A percentile compares a stretch with the other conserved stretches of the same genome.
Evolutionary conservation across 2,329 filamentous ascomycete species (phyloP).

Genomic region (Sarocladium brachiariae): DNA sequence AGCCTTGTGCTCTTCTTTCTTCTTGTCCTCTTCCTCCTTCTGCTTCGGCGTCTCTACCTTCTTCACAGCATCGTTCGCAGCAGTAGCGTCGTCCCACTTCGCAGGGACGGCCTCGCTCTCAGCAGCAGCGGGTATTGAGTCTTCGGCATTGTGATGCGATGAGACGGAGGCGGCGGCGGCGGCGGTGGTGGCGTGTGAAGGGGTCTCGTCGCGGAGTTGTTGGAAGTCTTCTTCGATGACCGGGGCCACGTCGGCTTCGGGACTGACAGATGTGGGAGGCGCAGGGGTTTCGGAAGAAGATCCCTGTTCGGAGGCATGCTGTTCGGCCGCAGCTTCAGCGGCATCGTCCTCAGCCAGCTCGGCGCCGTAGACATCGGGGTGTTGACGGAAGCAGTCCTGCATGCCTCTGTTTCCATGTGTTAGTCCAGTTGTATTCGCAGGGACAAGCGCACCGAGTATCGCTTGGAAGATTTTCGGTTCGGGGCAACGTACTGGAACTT

Average conservation of each 20-base stretch:
- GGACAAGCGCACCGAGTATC: too few relatives aligned
- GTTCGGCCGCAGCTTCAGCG: slow-evolving; percentile 9
- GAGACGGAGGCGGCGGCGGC: neutral
- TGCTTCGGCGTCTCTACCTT: slow-evolving; percentile 12
- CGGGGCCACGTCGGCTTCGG: neutral
- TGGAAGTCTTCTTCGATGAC: slow-evolving; percentile 2
- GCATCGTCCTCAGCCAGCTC: slow-evolving; percentile 73
- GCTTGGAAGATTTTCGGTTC: too few relatives aligned
- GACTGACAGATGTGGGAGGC: neutral
- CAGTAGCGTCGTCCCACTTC: slow-evolving; percentile 23
- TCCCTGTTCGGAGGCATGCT: neutral
- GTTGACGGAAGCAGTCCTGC: slow-evolving; percentile 92
- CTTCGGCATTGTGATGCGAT: slow-evolving; percentile 3
- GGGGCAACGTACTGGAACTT: slow-evolving; percentile 84
- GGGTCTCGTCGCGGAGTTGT: neutral
- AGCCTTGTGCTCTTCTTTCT: slow-evolving; percentile 13
- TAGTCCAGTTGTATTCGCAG: too few relatives aligned
- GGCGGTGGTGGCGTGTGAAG: too few relatives aligned
- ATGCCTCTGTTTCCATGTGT: slow-evolving; percentile 58
- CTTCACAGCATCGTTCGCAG: slow-evolving; percentile 19
- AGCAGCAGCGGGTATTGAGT: neutral
- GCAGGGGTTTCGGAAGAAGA: neutral
- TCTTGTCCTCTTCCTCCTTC: slow-evolving; percentile 13
- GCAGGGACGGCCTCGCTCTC: slow-evolving; percentile 10
- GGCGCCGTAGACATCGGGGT: slow-evolving; percentile 87